Evolutionary conservation across 208 protist species (phyloP).

Genomic region (Leishmania tarentolae): DNA sequence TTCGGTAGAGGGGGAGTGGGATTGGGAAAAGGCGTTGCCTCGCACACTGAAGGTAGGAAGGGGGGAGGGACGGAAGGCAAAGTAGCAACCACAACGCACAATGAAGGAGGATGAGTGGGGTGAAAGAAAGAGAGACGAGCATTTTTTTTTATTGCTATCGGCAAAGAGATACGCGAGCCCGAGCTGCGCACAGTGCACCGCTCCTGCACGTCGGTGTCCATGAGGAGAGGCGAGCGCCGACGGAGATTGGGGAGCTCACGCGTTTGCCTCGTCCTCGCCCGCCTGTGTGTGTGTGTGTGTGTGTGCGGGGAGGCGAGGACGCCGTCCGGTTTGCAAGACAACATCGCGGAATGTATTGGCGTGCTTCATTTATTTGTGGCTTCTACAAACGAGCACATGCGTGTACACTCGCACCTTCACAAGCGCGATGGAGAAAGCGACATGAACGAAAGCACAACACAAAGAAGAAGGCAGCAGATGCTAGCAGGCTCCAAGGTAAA

Average conservation of each 20-base stretch:
- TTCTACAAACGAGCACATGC: not conserved
- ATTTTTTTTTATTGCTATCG: not conserved
- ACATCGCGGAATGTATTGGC: not conserved
- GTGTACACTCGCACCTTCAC: not conserved
- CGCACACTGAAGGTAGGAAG: not conserved
- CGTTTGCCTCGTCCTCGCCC: not conserved
- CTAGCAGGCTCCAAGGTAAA: not conserved
- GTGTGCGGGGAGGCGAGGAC: not conserved
- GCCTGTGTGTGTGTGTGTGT: not conserved
- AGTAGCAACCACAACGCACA: not conserved
- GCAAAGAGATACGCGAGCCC: not conserved
- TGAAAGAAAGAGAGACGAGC: not conserved
- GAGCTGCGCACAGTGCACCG: not conserved
- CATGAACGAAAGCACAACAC: not conserved
- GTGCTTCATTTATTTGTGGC: not conserved
- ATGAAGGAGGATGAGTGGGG: not conserved
- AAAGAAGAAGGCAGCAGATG: constrained; percentile 5
- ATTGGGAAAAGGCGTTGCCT: not conserved
- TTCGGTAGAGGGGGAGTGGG: not conserved
- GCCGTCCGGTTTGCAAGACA: not conserved
- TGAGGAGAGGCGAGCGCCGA: not conserved
- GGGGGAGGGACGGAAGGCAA: not conserved
- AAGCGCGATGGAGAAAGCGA: not conserved
- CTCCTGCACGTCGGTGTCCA: not conserved
- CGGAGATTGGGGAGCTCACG: not conserved